A percentile compares a stretch with the other conserved stretches of the same genome.
phyloP scores from a whole-genome alignment of 176 grass and related monocot species.

The Musa itinerans region DNA sequence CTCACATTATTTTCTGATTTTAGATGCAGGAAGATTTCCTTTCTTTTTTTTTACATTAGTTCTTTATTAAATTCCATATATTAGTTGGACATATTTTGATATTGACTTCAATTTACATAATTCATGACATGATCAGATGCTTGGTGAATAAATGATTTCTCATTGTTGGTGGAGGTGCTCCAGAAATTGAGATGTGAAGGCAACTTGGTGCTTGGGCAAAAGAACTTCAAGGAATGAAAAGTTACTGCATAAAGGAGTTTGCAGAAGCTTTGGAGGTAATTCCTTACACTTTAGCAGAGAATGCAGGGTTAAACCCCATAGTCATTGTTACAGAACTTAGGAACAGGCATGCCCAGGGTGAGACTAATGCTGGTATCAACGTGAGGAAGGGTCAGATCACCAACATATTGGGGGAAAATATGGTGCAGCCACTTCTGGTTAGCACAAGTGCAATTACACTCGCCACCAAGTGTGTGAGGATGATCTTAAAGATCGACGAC shows the following conservation, averaged over 20 bases:
- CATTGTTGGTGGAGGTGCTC: slow-evolving; percentile 83
- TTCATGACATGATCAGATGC: slow-evolving; percentile 31
- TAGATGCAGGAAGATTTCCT: too few species aligned
- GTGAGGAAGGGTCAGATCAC: slow-evolving; percentile 78
- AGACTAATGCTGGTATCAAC: slow-evolving; percentile 67
- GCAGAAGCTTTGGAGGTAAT: slow-evolving; percentile 77
- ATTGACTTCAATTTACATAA: background rate
- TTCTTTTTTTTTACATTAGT: too few species aligned
- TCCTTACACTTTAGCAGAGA: slow-evolving; percentile 78
- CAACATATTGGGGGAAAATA: slow-evolving; percentile 84
- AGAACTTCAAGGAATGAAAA: slow-evolving; percentile 74
- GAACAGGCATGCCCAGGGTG: slow-evolving; percentile 67
- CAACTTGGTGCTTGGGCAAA: slow-evolving; percentile 79
- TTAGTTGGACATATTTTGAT: background rate
- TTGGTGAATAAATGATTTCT: slow-evolving; percentile 79
- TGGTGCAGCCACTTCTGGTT: slow-evolving; percentile 69
- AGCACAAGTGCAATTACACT: slow-evolving; percentile 64
- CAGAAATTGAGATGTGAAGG: slow-evolving; percentile 85
- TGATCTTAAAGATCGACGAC: slow-evolving; percentile 93
- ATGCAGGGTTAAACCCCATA: slow-evolving; percentile 75
- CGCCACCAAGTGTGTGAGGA: slow-evolving; percentile 73
- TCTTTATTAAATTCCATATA: background rate
- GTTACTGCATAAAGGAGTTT: slow-evolving; percentile 88
- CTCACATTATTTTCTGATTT: too few species aligned
- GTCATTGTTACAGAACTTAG: slow-evolving; percentile 60